These are phyloP conservation scores for Populus ilicifolia DNA, from an alignment of 345 rosid species.

Conservation along the genomic window DNA sequence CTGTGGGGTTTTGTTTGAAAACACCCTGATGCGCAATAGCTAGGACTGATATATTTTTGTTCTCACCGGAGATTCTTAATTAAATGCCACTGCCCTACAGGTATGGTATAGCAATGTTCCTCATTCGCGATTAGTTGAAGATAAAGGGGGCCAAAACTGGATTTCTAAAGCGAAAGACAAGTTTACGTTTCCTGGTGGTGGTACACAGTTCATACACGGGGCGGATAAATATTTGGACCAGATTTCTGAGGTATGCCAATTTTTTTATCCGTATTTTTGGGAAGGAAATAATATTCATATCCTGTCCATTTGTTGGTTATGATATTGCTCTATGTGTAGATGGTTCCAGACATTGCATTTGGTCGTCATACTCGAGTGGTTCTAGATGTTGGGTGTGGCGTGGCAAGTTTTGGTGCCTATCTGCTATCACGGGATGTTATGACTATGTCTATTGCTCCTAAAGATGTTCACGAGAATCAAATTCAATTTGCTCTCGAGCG, in stretches of 20 bases:
- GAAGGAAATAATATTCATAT: background rate
- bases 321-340: constrained; percentile 38
- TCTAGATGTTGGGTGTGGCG: constrained; percentile 93
- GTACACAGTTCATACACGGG: constrained; percentile 96
- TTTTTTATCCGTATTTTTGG: background rate
- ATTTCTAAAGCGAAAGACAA: constrained; percentile 64
- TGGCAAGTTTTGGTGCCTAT: constrained; percentile 99
- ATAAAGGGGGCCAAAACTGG: constrained; percentile 98
- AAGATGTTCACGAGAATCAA: constrained; percentile 98
- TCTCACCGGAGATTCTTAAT: background rate
- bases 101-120: constrained; percentile 92
- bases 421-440: constrained; percentile 67
- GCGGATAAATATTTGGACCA: constrained; percentile 88
- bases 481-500: constrained; percentile 99
- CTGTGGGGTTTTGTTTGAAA: background rate
- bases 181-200: constrained; percentile 96
- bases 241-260: constrained; percentile 57
- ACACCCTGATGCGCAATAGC: background rate
- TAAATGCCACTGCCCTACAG: constrained; percentile 34
- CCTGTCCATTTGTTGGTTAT: constrained; percentile 12
- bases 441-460: constrained; percentile 93
- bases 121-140: constrained; percentile 78
- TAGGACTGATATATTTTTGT: background rate
- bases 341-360: constrained; percentile 76
- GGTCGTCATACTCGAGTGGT: constrained; percentile 70